phyloP scores from a whole-genome alignment of 495 filamentous ascomycete species.

The Xylaria intraflava region DNA sequence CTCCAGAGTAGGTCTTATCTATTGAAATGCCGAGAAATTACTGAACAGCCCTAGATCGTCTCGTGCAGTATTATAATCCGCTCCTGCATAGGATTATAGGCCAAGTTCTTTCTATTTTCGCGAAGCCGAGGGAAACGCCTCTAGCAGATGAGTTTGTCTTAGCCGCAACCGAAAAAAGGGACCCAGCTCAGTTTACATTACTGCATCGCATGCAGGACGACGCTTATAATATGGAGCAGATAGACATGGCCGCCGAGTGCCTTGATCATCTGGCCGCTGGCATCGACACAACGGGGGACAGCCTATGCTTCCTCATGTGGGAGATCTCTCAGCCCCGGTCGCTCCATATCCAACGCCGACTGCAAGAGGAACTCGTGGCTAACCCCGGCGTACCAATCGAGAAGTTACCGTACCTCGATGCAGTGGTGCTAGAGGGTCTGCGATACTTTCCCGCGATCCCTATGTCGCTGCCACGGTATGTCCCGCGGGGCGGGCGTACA shows the following conservation, averaged over 20 bases:
- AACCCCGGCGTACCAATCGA: conserved; percentile 37
- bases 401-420: conserved; percentile 52
- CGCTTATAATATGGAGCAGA: conserved; percentile 19
- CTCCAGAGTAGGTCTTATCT: conserved; percentile 45
- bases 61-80: conserved; percentile 36
- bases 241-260: conserved; percentile 43
- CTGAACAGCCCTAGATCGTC: conserved; percentile 29
- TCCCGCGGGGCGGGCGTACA: conserved; percentile 43
- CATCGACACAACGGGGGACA: conserved; percentile 62
- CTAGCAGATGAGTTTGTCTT: conserved; percentile 40
- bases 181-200: conserved; percentile 38
- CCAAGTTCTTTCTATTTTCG: conserved; percentile 34
- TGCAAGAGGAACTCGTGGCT: conserved; percentile 43
- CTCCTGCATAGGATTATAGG: conserved; percentile 31
- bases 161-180: conserved; percentile 27
- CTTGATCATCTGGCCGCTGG: conserved; percentile 54
- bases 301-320: conserved; percentile 60
- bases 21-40: neutral
- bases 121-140: conserved; percentile 40
- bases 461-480: conserved; percentile 58
- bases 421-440: conserved; percentile 54
- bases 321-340: conserved; percentile 53
- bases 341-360: conserved; percentile 33
- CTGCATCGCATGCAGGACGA: conserved; percentile 36
- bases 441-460: conserved; percentile 58